Evolutionary conservation across 345 rosid genomes (phyloP), one percentile per base, ranked within the genome.

Genomic region (Aquilaria sinensis): DNA sequence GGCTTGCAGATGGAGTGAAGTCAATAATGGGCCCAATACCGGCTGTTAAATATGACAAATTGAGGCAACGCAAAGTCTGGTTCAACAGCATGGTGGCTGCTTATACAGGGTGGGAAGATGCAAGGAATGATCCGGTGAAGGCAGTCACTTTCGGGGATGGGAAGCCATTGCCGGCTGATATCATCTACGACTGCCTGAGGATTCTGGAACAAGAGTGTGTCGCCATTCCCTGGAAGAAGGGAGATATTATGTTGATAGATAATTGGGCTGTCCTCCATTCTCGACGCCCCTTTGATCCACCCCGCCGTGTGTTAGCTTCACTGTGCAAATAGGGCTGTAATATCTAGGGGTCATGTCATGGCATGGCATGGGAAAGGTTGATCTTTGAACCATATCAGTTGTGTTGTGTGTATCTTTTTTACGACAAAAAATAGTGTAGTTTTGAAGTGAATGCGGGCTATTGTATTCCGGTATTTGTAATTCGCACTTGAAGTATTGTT

Each of bases 81-180:
- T 88, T 90, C 74, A 90, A 90, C 46, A 86, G 96, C 75, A 86
- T 90, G 95, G 97, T 88, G 54, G 92, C 96, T 31, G 97, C 94
- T 8, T 88, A 86, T 62, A 88, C 85, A 0, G 97, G 97, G 1
- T 86, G 98, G 98, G 74, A 88, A 71, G 94, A 88, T 62, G 75
- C 60, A 7, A 70, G 90, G 56, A 93, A 90, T 6, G 89, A 90
- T 77, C 92, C 95, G 6, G 68, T 30, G 45, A 90, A 84, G 71
- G 89, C 96, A 0, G 90, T 88, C 48, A 83, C 83, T 2, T 88
- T 88, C 10, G 97, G 96, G 10, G 81, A 88, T 23, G 96, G 96
- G 4, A 59, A 69, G 33, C 82, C 88, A 10, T 75, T 88, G 79
- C 97, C 96, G 0, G 74, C 70, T 2, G 78, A 94, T 58, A 75